Percentiles rank a stretch among this genome's conserved stretches.
These are phyloP conservation scores for Cornus controversa DNA, from an alignment of 148 eudicot species.

Conservation along the genomic window DNA sequence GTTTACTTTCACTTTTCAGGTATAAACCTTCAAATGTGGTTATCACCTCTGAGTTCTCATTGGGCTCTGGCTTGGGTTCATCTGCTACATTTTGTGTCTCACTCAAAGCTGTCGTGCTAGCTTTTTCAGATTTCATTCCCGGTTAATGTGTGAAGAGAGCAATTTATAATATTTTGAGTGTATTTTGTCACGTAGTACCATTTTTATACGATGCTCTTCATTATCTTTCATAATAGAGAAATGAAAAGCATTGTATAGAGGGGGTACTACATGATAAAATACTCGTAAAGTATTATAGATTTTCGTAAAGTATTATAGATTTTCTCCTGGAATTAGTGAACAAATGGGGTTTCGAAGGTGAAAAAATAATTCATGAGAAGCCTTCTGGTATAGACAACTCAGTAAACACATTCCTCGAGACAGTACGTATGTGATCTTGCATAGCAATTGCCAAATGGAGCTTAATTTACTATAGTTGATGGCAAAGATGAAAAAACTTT, in stretches of 20 bases:
- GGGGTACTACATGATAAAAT: too few species aligned
- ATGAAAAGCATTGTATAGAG: too few species aligned
- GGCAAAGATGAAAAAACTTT: not conserved
- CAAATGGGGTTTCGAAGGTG: slow-evolving; percentile 87
- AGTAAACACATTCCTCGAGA: slow-evolving; percentile 82
- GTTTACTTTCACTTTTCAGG: slow-evolving; percentile 28
- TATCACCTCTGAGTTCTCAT: slow-evolving; percentile 68
- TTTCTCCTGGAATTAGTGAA: slow-evolving; percentile 66
- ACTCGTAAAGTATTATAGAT: too few species aligned
- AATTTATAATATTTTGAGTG: too few species aligned
- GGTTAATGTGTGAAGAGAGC: slow-evolving; percentile 48
- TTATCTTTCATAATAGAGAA: too few species aligned
- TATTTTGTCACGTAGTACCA: too few species aligned
- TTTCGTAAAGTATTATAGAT: too few species aligned
- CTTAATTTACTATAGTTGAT: not conserved
- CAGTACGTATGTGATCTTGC: slow-evolving; percentile 47
- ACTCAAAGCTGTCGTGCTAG: slow-evolving; percentile 61
- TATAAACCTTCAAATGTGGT: slow-evolving; percentile 58
- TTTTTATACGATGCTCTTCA: too few species aligned
- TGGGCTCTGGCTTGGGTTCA: slow-evolving; percentile 83
- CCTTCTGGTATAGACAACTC: slow-evolving; percentile 89
- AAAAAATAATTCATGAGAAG: slow-evolving; percentile 79
- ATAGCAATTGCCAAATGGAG: not conserved
- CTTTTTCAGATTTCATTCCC: slow-evolving; percentile 50
- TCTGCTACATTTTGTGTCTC: slow-evolving; percentile 82